Evolutionary conservation across 1,284 basidiomycete genomes (phyloP).

Genomic region (Cutaneotrichosporon sp.): DNA sequence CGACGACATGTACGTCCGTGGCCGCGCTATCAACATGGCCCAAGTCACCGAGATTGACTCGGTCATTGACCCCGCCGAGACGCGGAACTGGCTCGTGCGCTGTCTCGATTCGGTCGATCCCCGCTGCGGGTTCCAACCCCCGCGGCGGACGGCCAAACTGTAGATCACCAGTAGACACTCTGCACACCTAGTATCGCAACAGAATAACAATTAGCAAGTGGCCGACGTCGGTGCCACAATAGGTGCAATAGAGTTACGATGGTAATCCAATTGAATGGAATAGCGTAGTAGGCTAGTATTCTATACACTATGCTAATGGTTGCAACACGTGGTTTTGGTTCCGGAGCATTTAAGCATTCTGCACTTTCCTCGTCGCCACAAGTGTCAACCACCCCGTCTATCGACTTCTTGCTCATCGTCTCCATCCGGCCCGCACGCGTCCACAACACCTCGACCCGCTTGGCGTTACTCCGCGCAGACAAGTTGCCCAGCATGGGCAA

Average conservation of each 20-base stretch:
- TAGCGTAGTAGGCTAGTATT: too few relatives aligned
- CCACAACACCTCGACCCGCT: too few relatives aligned
- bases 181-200: too few relatives aligned
- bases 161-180: too few relatives aligned
- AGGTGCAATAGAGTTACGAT: too few relatives aligned
- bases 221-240: too few relatives aligned
- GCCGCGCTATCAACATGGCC: constrained; percentile 19
- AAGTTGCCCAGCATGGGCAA: constrained; percentile 41
- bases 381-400: background rate
- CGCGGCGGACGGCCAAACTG: background rate
- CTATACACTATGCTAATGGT: too few relatives aligned
- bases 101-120: constrained; percentile 14
- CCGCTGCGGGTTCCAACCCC: background rate
- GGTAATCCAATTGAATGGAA: too few relatives aligned
- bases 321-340: background rate
- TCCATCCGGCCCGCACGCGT: background rate
- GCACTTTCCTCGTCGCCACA: background rate
- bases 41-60: constrained; percentile 18
- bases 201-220: too few relatives aligned
- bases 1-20: constrained; percentile 17
- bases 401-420: background rate
- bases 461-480: too few relatives aligned
- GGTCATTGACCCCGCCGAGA: constrained; percentile 21
- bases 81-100: constrained; percentile 16
- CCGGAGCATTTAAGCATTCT: background rate